phyloP scores from a whole-genome alignment of 208 protist genomes.

The Borovskyia barvae region DNA sequence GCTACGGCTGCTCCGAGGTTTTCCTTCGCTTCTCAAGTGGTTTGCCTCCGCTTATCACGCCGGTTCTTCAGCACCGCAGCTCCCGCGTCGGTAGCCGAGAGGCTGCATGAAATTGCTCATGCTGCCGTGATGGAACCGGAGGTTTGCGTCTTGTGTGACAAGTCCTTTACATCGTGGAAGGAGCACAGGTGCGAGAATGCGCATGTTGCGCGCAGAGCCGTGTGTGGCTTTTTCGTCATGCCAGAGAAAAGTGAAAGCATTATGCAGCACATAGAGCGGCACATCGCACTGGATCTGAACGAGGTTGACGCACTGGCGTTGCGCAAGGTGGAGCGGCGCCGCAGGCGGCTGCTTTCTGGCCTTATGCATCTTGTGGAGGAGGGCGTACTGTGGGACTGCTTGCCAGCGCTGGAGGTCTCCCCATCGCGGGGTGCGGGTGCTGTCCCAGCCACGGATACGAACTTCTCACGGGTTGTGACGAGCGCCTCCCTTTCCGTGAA shows the following conservation, averaged over 20 bases:
- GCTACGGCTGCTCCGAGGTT: too few relatives aligned
- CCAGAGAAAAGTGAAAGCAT: conserved; percentile 59
- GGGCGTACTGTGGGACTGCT: conserved; percentile 36
- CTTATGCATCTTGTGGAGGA: conserved; percentile 51
- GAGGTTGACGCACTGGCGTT: conserved; percentile 59
- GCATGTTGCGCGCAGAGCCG: conserved; percentile 54
- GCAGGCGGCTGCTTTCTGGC: conserved; percentile 51
- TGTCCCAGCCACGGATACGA: too few relatives aligned
- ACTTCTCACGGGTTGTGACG: background rate
- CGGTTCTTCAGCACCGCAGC: background rate
- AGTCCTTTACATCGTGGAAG: conserved; percentile 30
- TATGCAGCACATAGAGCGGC: conserved; percentile 60
- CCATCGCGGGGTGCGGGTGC: background rate
- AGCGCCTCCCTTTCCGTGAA: conserved; percentile 12
- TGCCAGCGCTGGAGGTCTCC: conserved; percentile 14
- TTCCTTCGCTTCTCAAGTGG: too few relatives aligned
- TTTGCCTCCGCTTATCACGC: too few relatives aligned
- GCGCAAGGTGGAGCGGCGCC: conserved; percentile 55
- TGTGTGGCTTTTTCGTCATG: conserved; percentile 52
- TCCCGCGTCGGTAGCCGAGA: background rate
- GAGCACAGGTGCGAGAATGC: conserved; percentile 28
- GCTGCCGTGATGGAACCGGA: background rate
- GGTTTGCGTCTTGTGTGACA: conserved; percentile 33
- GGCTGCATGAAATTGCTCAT: background rate
- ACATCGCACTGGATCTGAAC: conserved; percentile 71